Evolutionary conservation across 108 stramenopile genomes (phyloP).

Genomic region (Stephanodiscus triporus): DNA sequence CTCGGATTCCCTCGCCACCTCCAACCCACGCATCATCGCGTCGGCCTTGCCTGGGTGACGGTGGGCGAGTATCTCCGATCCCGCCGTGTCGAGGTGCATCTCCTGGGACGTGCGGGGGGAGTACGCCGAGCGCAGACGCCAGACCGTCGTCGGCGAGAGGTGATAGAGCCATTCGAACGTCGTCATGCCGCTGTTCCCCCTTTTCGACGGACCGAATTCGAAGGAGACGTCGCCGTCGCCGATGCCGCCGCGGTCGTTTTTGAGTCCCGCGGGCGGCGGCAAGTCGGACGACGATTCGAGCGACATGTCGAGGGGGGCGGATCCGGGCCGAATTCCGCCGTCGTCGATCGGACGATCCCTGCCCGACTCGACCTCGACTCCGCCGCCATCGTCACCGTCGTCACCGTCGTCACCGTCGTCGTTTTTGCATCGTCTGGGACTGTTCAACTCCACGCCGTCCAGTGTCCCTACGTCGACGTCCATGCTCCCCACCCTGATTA

Average conservation of each 20-base stretch:
- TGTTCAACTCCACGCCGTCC: slow-evolving; percentile 28
- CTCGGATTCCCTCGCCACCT: slow-evolving; percentile 26
- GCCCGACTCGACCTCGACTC: neutral
- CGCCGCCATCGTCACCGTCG: slow-evolving; percentile 16
- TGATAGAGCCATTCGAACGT: slow-evolving; percentile 50
- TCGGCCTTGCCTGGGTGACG: slow-evolving; percentile 39
- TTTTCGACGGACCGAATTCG: neutral
- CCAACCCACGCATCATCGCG: slow-evolving; percentile 33
- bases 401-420: slow-evolving; percentile 10
- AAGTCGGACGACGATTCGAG: neutral
- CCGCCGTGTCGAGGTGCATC: slow-evolving; percentile 21
- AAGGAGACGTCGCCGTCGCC: neutral
- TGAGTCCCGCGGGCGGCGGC: neutral
- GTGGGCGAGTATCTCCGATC: slow-evolving; percentile 31
- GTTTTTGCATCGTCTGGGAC: neutral
- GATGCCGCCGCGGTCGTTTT: neutral
- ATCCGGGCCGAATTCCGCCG: no score
- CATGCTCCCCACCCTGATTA: slow-evolving; percentile 28
- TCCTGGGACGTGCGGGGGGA: slow-evolving; percentile 39
- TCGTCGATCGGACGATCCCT: neutral
- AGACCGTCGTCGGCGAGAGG: slow-evolving; percentile 35
- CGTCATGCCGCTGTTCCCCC: slow-evolving; percentile 25
- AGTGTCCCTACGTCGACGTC: slow-evolving; percentile 30
- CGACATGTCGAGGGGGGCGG: no score
- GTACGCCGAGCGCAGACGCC: slow-evolving; percentile 47